Evolutionary conservation across 257 asterid genomes (phyloP).

Genomic region (Salvia rosmarinus): DNA sequence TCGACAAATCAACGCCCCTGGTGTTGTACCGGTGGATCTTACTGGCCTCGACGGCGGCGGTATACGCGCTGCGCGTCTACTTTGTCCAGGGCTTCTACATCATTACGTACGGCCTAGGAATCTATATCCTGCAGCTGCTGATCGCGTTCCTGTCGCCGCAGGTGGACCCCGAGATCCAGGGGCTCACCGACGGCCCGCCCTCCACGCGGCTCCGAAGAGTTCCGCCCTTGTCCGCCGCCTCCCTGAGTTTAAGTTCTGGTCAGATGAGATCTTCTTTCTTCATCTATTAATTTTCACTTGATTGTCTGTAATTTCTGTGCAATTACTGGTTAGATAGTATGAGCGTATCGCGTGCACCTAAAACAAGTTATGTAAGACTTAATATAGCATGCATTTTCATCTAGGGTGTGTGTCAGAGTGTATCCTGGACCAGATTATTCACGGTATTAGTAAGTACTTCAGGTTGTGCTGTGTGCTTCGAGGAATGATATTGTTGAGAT

Average conservation of each 20-base stretch:
- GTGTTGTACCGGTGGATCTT: conserved; percentile 85
- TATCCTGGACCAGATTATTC: conserved; percentile 18
- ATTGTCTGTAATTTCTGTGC: too few species aligned
- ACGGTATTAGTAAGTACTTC: neutral
- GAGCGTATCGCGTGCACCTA: neutral
- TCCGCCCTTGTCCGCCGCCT: conserved; percentile 99
- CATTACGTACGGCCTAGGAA: conserved; percentile 89
- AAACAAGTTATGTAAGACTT: neutral
- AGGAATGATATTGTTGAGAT: conserved; percentile 23
- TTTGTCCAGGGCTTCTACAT: conserved; percentile 83
- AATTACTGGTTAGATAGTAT: conserved; percentile 2
- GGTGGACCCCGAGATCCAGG: conserved; percentile 95
- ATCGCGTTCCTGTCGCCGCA: conserved; percentile 95
- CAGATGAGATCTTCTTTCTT: conserved; percentile 22
- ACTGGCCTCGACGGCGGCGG: conserved; percentile 54
- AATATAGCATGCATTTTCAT: conserved; percentile 8
- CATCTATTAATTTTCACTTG: neutral
- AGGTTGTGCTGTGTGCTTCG: neutral
- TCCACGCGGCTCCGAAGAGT: conserved; percentile 94
- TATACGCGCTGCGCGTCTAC: conserved; percentile 78
- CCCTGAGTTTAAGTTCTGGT: conserved; percentile 99
- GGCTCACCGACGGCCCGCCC: conserved; percentile 67
- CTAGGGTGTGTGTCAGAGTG: conserved; percentile 20
- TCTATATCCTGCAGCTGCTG: conserved; percentile 84
- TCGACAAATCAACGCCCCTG: conserved; percentile 87